Evolutionary conservation across 169 alveolate species (phyloP), one percentile per base, ranked within the genome.

Genomic region (Plasmodium coatneyi): DNA sequence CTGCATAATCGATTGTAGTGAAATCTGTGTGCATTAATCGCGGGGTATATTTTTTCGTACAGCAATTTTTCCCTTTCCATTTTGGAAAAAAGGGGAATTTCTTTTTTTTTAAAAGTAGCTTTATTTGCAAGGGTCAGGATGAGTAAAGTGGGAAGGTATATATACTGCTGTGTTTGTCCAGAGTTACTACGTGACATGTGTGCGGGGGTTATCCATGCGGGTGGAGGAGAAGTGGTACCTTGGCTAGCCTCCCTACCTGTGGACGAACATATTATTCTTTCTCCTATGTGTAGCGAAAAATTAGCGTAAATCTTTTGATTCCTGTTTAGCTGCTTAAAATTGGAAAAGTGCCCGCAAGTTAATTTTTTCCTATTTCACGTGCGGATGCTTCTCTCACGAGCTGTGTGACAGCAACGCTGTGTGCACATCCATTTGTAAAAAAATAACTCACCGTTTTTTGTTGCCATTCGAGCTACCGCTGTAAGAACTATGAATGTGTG

Each of bases 31-130:
- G 71, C 34, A 76, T 76, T 32, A 32, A 74, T 60, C 43, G 60
- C 80, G 71, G 80, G 81, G 12, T 82, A 82, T 32, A 5, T 32
- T 43, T 56, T 60, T 60, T 82, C 81, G 36, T 43, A 82, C 71
- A 82, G 30, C 43, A 82, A 25, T 60, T 82, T 56, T 56, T 82
- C 80, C 56, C 30, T 66, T 82, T 60, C 71, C 87, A 80, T 80
- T 80, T 22, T 41, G 76, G 0, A 78, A 78, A 78, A 22, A 34
- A 22, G n/a, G 70, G 32, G 70, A 5, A 32, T 3, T 32, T 32
- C 3, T 28, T 60, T 60, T 60, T 28, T 56, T 16, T 60, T 60
- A n/a, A 22, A 1, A 14, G 1, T 34, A 60, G 4, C 1, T 60
- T 25, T 60, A 7, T 25, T 60, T 60, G 36, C 3, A 19, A 16